These are phyloP conservation scores for Plectosphaerella plurivora DNA, from an alignment of 2,329 filamentous ascomycete genomes.

Conservation along the genomic window DNA sequence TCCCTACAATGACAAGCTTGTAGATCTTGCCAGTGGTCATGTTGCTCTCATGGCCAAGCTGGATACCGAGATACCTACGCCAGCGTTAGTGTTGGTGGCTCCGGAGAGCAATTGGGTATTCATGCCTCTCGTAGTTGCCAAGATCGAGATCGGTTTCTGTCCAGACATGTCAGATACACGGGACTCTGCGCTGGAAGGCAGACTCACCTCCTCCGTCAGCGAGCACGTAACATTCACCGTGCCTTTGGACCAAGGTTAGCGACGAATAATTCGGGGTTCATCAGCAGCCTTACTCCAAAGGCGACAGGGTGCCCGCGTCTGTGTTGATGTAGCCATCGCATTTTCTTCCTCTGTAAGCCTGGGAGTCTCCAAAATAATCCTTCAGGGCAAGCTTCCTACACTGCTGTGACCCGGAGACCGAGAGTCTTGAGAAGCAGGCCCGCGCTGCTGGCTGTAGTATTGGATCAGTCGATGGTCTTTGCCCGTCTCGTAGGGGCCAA, in stretches of 20 bases:
- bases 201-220: conserved; percentile 67
- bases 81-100: neutral
- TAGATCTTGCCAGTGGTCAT: conserved; percentile 98
- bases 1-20: conserved; percentile 71
- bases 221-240: conserved; percentile 87
- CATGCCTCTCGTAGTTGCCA: conserved; percentile 49
- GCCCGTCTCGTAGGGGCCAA: neutral
- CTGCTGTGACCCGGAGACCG: conserved; percentile 62
- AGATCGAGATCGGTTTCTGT: conserved; percentile 46
- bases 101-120: conserved; percentile 1
- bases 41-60: conserved; percentile 66
- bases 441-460: conserved; percentile 27
- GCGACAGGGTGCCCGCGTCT: neutral
- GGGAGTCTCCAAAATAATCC: neutral
- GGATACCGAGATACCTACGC: conserved; percentile 67
- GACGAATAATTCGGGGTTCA: neutral
- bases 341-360: neutral
- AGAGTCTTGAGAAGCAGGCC: conserved; percentile 75
- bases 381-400: conserved; percentile 29
- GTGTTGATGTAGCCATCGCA: too few species aligned
- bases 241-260: conserved; percentile 38
- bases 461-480: neutral
- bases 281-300: neutral
- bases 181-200: neutral
- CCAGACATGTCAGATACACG: conserved; percentile 2